phyloP scores from a whole-genome alignment of 805 yeast genomes.

The Blastobotrys terrestris region DNA sequence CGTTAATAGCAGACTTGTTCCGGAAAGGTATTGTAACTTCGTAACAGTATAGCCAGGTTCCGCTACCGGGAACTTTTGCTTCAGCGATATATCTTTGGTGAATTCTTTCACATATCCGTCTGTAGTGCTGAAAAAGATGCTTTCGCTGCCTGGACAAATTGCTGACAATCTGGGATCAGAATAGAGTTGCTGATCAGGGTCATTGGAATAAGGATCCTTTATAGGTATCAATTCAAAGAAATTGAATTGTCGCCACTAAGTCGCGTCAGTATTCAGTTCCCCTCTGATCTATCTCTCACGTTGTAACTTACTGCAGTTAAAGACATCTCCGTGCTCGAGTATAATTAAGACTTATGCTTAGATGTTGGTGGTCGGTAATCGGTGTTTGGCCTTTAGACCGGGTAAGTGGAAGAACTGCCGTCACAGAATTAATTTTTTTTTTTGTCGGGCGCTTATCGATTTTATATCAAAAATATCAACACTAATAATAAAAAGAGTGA shows the following conservation, averaged over 20 bases:
- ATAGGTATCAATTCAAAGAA: conserved; percentile 81
- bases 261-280: conserved; percentile 4
- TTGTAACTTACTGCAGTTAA: conserved; percentile 6
- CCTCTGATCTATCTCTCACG: background rate
- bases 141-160: conserved; percentile 46
- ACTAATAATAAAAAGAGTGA: background rate
- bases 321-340: conserved; percentile 2
- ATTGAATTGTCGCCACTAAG: conserved; percentile 75
- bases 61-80: conserved; percentile 54
- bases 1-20: conserved; percentile 53
- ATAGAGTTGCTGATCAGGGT: conserved; percentile 52
- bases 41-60: conserved; percentile 60
- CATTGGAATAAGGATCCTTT: conserved; percentile 68
- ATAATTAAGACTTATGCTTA: no score
- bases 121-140: conserved; percentile 54
- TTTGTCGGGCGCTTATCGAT: background rate
- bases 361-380: background rate
- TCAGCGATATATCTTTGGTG: conserved; percentile 41
- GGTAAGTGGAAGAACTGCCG: no score
- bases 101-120: conserved; percentile 52
- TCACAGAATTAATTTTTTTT: conserved; percentile 9
- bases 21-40: conserved; percentile 43
- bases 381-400: background rate
- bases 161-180: conserved; percentile 73
- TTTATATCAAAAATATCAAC: no score